These are phyloP conservation scores for Dioscorea cayenensis DNA, from an alignment of 116 monocot species.

Conservation along the genomic window DNA sequence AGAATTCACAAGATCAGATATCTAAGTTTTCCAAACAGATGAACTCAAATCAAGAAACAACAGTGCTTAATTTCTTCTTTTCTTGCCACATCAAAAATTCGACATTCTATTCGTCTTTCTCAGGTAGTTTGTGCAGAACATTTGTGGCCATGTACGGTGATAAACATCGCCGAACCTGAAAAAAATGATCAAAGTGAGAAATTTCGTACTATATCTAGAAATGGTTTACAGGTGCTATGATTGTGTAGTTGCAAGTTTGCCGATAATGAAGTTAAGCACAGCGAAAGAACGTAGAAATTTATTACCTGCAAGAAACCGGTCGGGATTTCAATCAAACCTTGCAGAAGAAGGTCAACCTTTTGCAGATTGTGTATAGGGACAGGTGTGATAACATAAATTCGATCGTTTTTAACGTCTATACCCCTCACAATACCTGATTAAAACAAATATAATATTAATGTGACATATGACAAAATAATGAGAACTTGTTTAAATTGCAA, in stretches of 20 bases:
- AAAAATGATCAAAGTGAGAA: not conserved
- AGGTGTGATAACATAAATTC: slow-evolving; percentile 84
- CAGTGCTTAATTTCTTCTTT: too few species aligned
- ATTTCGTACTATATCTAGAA: not conserved
- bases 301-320: slow-evolving; percentile 68
- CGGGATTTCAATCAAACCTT: slow-evolving; percentile 86
- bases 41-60: too few species aligned
- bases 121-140: slow-evolving; percentile 51
- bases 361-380: slow-evolving; percentile 39
- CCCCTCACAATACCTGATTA: slow-evolving; percentile 79
- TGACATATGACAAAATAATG: not conserved
- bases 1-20: too few species aligned
- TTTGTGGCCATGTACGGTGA: slow-evolving; percentile 71
- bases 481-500: not conserved
- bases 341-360: slow-evolving; percentile 80
- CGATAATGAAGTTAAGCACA: not conserved
- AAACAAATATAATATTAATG: not conserved
- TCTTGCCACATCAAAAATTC: too few species aligned
- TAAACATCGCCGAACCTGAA: slow-evolving; percentile 49
- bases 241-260: not conserved
- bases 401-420: slow-evolving; percentile 47
- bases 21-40: too few species aligned
- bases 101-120: not conserved
- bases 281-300: too few species aligned
- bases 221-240: not conserved